Evolutionary conservation across 2,329 filamentous ascomycete genomes (phyloP), one percentile per base, ranked within the genome.

Genomic region (Chlorencoelia australis): DNA sequence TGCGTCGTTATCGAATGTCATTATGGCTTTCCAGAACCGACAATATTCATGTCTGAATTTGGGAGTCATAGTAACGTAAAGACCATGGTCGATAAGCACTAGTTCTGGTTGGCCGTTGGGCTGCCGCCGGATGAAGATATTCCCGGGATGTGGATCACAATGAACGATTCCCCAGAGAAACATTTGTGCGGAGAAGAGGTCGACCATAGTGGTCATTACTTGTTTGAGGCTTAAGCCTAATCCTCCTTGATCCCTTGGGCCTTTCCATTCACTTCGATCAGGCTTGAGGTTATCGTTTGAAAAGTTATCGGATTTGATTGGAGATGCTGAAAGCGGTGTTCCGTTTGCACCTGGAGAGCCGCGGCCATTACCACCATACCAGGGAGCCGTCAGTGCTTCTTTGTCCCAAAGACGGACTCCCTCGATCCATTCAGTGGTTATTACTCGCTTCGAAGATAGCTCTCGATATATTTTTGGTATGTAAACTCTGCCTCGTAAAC

Each of bases 381-480:
- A 96, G 4, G 73, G 68, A 3, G 71, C 70, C 0, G 76, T 82
- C 54, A 95, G 79, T 35, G 80, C 71, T 39, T 84, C 77, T 58
- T 93, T 93, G 52, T 96, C 89, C 86, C 88, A 94, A 2, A 98
- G 67, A 2, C 88, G 73, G 2, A 94, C 77, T 5, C 91, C 91
- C 60, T 98, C 91, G 41, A 98, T 93, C 91, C 91, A 98, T 58
- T 98, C 91, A 0, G 89, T 87, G 1, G 88, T 93, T 66, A 98
- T 80, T 32, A 98, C 78, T 24, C 91, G 73, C 54, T 70, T 82
- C 11, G 82, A 87, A 35, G 77, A 87, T 18, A 95, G 71, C 42
- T 94, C 86, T 4, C 78, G 68, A 57, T 93, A 89, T 7, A 94
- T 78, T 25, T 77, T 72, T 0, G 91, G 91, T 6, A 98, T 79